Evolutionary conservation across 2,329 filamentous ascomycete genomes (phyloP).

Genomic region (Mariannaea elegans): DNA sequence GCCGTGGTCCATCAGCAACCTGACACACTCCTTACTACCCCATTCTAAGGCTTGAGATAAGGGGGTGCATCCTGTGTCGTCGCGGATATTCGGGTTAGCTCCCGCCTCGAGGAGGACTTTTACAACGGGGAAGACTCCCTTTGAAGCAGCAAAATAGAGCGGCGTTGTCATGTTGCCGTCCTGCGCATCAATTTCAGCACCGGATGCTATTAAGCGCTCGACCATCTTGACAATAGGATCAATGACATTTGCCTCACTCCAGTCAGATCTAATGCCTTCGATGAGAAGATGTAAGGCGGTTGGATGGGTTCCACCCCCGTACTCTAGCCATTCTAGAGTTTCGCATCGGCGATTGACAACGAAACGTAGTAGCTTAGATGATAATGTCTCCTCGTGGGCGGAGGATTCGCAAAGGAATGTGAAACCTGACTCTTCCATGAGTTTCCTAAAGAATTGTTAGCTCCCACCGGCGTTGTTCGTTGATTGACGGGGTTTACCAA

Average conservation of each 20-base stretch:
- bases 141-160: conserved; percentile 21
- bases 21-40: not conserved
- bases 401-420: not conserved
- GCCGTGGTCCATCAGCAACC: conserved; percentile 24
- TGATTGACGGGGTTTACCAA: conserved; percentile 21
- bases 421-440: conserved; percentile 24
- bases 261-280: not conserved
- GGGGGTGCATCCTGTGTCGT: conserved; percentile 15
- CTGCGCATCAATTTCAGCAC: conserved; percentile 30
- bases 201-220: conserved; percentile 20
- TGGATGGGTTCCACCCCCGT: not conserved
- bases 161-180: conserved; percentile 21
- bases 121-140: not conserved
- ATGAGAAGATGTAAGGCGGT: conserved; percentile 29
- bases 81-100: conserved; percentile 27
- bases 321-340: not conserved
- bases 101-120: conserved; percentile 27
- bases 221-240: conserved; percentile 13
- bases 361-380: conserved; percentile 18
- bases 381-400: not conserved
- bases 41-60: conserved; percentile 14
- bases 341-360: conserved; percentile 25
- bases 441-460: conserved; percentile 29
- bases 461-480: not conserved
- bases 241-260: not conserved